Percentiles rank a stretch among this genome's conserved stretches.
Conservation (phyloP, 164 flowering plant species). For the Liquidambar formosana region DNA sequence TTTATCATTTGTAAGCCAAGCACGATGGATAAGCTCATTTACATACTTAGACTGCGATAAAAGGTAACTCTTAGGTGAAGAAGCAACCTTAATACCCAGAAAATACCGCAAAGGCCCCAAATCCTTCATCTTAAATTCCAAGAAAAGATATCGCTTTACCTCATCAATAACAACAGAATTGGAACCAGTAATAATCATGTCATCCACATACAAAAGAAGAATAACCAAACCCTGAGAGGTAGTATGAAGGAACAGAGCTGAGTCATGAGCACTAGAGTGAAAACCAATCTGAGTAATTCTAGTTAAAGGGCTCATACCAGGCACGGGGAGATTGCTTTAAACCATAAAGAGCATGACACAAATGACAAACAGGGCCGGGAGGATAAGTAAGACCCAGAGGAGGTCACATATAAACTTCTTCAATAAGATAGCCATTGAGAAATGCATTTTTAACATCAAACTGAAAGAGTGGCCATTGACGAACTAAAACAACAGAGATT, state of each 20-base stretch:
- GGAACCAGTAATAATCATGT: slow-evolving; percentile 6
- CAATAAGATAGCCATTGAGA: slow-evolving; percentile 3
- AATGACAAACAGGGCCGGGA: background rate
- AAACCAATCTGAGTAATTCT: background rate
- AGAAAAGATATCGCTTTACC: background rate
- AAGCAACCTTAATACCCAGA: slow-evolving; percentile 8
- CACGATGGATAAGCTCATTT: background rate
- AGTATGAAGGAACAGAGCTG: slow-evolving; percentile 1
- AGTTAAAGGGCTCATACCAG: slow-evolving; percentile 3
- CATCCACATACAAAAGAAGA: slow-evolving; percentile 9
- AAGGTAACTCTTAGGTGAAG: background rate
- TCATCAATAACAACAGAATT: background rate
- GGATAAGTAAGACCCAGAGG: background rate
- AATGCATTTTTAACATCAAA: slow-evolving; percentile 12
- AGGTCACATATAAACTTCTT: slow-evolving; percentile 13
- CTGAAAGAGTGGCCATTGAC: slow-evolving; percentile 1
- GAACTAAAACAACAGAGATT: background rate
- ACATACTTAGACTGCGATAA: slow-evolving; percentile 4
- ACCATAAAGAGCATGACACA: slow-evolving; percentile 5
- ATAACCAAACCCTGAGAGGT: background rate
- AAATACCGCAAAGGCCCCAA: slow-evolving; percentile 4
- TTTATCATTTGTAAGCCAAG: background rate
- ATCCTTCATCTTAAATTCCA: background rate
- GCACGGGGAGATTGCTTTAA: slow-evolving; percentile 9
- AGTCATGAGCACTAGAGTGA: slow-evolving; percentile 6